These are phyloP conservation scores for Kandelia obovata DNA, from an alignment of 345 rosid genomes.

Conservation along the genomic window DNA sequence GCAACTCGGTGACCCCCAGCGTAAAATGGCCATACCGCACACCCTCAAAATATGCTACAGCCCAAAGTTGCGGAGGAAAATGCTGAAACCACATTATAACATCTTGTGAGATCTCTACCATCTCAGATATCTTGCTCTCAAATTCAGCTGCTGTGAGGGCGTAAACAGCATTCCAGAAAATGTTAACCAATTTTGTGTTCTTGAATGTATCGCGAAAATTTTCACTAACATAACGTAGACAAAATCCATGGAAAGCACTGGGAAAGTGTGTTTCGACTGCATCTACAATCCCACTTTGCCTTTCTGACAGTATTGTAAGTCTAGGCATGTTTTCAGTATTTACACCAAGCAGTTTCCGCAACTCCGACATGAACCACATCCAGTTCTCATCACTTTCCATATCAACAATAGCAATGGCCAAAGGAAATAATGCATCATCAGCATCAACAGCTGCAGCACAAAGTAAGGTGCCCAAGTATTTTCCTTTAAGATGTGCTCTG, in stretches of 20 bases:
- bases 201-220: constrained; percentile 91
- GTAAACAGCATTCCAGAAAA: constrained; percentile 95
- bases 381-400: constrained; percentile 83
- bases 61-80: constrained; percentile 88
- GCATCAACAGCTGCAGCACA: constrained; percentile 98
- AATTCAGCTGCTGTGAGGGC: constrained; percentile 87
- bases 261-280: constrained; percentile 99
- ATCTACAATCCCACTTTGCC: constrained; percentile 76
- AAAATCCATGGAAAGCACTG: constrained; percentile 86
- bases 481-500: constrained; percentile 87
- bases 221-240: constrained; percentile 84
- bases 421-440: constrained; percentile 74
- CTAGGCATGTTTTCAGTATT: constrained; percentile 94
- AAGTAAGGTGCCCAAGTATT: constrained; percentile 77
- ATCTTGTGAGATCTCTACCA: constrained; percentile 89
- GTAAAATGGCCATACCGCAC: constrained; percentile 84
- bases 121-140: constrained; percentile 70
- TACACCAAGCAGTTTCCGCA: constrained; percentile 91
- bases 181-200: constrained; percentile 83
- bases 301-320: constrained; percentile 93
- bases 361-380: constrained; percentile 97
- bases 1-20: constrained; percentile 72
- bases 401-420: constrained; percentile 89
- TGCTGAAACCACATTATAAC: constrained; percentile 69
- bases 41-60: constrained; percentile 90